Evolutionary conservation across 371 early-diverging fungal species (phyloP).

Genomic region (Coemansia sp.): DNA sequence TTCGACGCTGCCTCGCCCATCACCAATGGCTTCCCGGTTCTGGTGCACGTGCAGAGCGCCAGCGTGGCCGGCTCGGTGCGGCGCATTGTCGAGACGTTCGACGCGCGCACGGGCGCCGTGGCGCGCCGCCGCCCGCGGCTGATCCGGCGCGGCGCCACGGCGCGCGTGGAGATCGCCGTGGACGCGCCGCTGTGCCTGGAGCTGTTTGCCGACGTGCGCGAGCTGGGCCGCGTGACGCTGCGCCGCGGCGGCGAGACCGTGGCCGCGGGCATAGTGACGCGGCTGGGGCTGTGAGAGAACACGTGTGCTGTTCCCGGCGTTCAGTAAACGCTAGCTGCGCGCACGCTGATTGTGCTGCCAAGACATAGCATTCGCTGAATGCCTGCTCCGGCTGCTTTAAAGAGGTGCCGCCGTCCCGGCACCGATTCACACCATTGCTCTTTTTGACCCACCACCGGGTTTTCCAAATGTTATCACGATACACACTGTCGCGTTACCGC

Average conservation of each 20-base stretch:
- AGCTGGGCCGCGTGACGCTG: constrained; percentile 86
- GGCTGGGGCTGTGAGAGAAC: constrained; percentile 43
- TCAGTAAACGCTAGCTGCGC: too few species aligned
- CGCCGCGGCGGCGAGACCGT: constrained; percentile 83
- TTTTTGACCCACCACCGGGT: too few species aligned
- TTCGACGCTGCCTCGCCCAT: constrained; percentile 88
- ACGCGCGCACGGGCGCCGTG: constrained; percentile 83
- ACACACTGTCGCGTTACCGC: too few species aligned
- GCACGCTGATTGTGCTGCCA: too few species aligned
- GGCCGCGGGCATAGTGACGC: constrained; percentile 86
- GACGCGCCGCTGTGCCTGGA: constrained; percentile 82
- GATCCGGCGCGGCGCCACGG: constrained; percentile 75
- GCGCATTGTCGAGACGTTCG: constrained; percentile 68
- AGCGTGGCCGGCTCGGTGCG: constrained; percentile 76
- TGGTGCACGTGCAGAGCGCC: constrained; percentile 79
- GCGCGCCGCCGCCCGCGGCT: constrained; percentile 81
- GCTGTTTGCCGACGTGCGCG: constrained; percentile 77
- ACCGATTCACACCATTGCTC: too few species aligned
- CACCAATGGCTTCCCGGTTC: constrained; percentile 85
- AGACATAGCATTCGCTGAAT: too few species aligned
- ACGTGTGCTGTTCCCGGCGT: too few species aligned
- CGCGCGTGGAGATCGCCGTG: constrained; percentile 75
- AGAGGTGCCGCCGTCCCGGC: too few species aligned
- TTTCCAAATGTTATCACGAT: too few species aligned
- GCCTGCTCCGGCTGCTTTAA: too few species aligned